Conservation (phyloP, 2,329 filamentous ascomycete species). For the Catunica adiposa region DNA sequence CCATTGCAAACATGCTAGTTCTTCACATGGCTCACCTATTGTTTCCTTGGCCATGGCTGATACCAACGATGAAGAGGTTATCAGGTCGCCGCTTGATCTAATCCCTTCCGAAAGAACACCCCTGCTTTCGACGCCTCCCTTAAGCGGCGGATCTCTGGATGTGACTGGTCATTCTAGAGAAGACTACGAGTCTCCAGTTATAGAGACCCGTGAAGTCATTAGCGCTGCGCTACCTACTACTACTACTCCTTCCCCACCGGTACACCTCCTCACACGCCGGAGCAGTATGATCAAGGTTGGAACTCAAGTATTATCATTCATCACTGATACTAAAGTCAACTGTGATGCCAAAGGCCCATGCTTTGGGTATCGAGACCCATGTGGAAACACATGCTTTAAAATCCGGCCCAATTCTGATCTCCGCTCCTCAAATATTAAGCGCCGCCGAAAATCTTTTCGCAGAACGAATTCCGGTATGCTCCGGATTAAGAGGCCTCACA, state of each 20-base stretch:
- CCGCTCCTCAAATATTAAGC: not conserved
- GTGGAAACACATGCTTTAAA: slow-evolving; percentile 49
- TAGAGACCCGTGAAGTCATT: not conserved
- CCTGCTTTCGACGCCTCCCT: not conserved
- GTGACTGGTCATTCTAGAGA: not conserved
- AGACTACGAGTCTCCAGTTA: not conserved
- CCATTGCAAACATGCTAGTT: not conserved
- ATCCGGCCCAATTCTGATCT: slow-evolving; percentile 20
- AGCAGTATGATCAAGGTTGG: slow-evolving; percentile 32
- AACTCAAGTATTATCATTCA: slow-evolving; percentile 44
- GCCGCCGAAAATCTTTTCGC: not conserved
- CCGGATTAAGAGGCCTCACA: not conserved
- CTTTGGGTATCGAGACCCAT: slow-evolving; percentile 48
- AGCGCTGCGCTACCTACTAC: too few relatives aligned
- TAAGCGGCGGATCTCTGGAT: not conserved
- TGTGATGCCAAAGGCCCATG: slow-evolving; percentile 46
- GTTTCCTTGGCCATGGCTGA: too few relatives aligned
- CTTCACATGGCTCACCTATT: not conserved
- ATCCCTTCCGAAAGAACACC: not conserved
- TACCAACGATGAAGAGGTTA: too few relatives aligned
- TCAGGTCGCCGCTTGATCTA: too few relatives aligned
- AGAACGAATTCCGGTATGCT: not conserved
- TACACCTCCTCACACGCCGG: not conserved
- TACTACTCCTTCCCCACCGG: not conserved
- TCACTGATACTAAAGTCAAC: slow-evolving; percentile 46